phyloP scores from a whole-genome alignment of 2,329 filamentous ascomycete genomes.

The Epichloe gansuensis region DNA sequence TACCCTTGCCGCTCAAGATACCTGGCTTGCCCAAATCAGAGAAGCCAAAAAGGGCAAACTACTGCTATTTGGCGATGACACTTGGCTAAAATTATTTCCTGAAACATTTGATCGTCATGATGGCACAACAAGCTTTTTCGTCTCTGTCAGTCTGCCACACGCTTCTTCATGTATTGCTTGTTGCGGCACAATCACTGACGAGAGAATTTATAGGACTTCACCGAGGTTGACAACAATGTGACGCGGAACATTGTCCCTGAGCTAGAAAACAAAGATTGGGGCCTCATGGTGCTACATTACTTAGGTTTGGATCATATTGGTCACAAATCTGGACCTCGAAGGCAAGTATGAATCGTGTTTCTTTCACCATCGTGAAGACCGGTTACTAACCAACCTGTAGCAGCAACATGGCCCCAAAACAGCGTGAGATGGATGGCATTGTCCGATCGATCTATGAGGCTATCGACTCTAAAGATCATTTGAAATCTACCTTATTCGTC shows the following conservation, averaged over 20 bases:
- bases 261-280: conserved; percentile 70
- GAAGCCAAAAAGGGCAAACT: conserved; percentile 59
- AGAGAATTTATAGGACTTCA: conserved; percentile 59
- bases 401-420: conserved; percentile 84
- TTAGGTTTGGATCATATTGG: conserved; percentile 94
- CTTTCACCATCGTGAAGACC: background rate
- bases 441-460: conserved; percentile 63
- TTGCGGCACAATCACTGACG: background rate
- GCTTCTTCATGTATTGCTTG: background rate
- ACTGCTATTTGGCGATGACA: conserved; percentile 95
- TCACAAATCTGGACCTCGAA: conserved; percentile 82
- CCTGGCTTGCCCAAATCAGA: conserved; percentile 90
- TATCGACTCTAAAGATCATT: conserved; percentile 56
- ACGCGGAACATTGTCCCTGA: conserved; percentile 77
- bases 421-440: conserved; percentile 83
- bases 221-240: conserved; percentile 94
- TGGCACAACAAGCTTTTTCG: conserved; percentile 95
- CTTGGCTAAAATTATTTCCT: conserved; percentile 94
- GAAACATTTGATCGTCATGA: conserved; percentile 75
- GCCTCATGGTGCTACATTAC: conserved; percentile 88
- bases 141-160: conserved; percentile 57
- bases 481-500: conserved; percentile 68
- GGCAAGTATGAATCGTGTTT: conserved; percentile 30
- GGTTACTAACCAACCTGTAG: conserved; percentile 27
- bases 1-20: conserved; percentile 77